A percentile compares a stretch with the other conserved stretches of the same genome.
phyloP scores from a whole-genome alignment of 768 basidiomycete genomes.

The Hortiboletus campestris region DNA sequence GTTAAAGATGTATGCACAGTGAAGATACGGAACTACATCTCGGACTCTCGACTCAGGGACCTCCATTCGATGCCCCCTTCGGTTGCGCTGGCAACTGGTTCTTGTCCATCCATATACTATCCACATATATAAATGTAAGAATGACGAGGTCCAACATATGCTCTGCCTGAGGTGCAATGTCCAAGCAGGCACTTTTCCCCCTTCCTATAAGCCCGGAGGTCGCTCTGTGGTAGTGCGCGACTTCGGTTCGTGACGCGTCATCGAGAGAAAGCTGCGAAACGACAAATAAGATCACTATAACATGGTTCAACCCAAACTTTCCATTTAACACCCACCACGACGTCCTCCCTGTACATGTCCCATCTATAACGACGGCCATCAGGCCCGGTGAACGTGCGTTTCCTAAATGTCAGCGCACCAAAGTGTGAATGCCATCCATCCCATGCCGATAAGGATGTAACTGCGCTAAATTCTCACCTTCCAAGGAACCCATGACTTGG shows the following conservation, averaged over 20 bases:
- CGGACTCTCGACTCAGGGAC: slow-evolving; percentile 7
- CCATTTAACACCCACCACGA: slow-evolving; percentile 11
- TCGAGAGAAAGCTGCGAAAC: slow-evolving; percentile 17
- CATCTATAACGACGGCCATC: slow-evolving; percentile 35
- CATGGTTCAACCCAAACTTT: background rate
- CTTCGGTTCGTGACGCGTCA: slow-evolving; percentile 11
- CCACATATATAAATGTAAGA: slow-evolving; percentile 31
- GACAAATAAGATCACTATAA: background rate
- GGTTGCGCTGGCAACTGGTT: slow-evolving; percentile 12
- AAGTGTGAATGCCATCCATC: background rate
- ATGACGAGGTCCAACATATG: slow-evolving; percentile 27
- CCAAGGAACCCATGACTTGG: slow-evolving; percentile 17
- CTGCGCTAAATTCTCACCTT: slow-evolving; percentile 2
- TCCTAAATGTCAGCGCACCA: too few species aligned
- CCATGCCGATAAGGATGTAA: background rate
- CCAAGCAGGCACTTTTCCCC: slow-evolving; percentile 17
- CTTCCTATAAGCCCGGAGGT: slow-evolving; percentile 27
- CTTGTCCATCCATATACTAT: slow-evolving; percentile 28
- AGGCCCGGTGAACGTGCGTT: slow-evolving; percentile 25
- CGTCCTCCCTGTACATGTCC: slow-evolving; percentile 18
- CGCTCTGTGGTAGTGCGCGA: slow-evolving; percentile 23
- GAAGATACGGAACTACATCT: background rate
- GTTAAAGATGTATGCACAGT: background rate
- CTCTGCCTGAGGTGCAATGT: slow-evolving; percentile 20
- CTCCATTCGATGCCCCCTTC: slow-evolving; percentile 5